Evolutionary conservation across 1,139 yeast species (phyloP).

Genomic region (Candida tropicalis): DNA sequence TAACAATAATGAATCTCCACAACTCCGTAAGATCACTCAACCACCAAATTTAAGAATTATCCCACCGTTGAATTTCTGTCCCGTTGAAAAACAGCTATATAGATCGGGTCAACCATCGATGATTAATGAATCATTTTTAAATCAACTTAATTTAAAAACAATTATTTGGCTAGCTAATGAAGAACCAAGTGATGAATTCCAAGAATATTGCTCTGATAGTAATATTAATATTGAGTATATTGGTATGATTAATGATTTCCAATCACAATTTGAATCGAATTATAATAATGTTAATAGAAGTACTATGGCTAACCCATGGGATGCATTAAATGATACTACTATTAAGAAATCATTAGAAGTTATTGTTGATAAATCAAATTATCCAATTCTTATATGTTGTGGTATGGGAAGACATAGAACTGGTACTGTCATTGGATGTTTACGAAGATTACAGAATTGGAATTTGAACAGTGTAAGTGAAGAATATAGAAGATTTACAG

Average conservation of each 20-base stretch:
- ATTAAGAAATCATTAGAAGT: slow-evolving; percentile 78
- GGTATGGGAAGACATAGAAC: slow-evolving; percentile 98
- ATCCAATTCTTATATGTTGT: slow-evolving; percentile 88
- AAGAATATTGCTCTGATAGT: slow-evolving; percentile 76
- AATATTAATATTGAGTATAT: slow-evolving; percentile 66
- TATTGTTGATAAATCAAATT: slow-evolving; percentile 68
- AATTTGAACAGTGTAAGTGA: slow-evolving; percentile 91
- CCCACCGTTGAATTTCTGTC: slow-evolving; percentile 94
- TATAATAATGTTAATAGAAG: slow-evolving; percentile 19
- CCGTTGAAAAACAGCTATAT: slow-evolving; percentile 85
- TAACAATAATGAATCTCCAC: slow-evolving; percentile 3
- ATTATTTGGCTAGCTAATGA: slow-evolving; percentile 94
- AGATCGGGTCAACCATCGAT: slow-evolving; percentile 97
- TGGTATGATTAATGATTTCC: slow-evolving; percentile 63
- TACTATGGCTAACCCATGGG: slow-evolving; percentile 73
- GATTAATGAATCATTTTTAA: slow-evolving; percentile 82
- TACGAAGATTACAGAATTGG: slow-evolving; percentile 92
- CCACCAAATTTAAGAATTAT: slow-evolving; percentile 72
- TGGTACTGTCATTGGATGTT: slow-evolving; percentile 93
- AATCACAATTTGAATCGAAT: slow-evolving; percentile 17
- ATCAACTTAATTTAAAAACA: slow-evolving; percentile 72
- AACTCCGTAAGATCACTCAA: slow-evolving; percentile 22
- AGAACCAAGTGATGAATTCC: slow-evolving; percentile 87
- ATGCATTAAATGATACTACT: slow-evolving; percentile 84
- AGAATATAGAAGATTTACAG: slow-evolving; percentile 91